A percentile compares a stretch with the other conserved stretches of the same genome.
Evolutionary conservation across 2,329 filamentous ascomycete species (phyloP).

Genomic region (Lojkania enalia): DNA sequence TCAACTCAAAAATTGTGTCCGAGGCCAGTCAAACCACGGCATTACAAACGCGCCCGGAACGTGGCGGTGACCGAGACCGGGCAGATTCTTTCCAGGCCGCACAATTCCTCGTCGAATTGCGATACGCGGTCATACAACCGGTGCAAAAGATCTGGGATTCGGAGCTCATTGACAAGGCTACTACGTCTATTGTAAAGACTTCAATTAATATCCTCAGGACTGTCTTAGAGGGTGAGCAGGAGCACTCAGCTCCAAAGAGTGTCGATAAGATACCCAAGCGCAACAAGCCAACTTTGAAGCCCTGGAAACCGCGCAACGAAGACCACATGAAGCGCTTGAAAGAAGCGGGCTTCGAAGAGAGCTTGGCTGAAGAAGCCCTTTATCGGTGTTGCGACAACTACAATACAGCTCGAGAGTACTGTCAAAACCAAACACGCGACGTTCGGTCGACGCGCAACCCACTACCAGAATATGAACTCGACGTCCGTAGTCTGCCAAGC

Average conservation of each 20-base stretch:
- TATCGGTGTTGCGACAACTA: constrained; percentile 76
- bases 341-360: constrained; percentile 58
- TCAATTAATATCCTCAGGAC: constrained; percentile 82
- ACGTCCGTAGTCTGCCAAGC: constrained; percentile 32
- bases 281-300: constrained; percentile 51
- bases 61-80: constrained; percentile 55
- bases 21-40: constrained; percentile 69
- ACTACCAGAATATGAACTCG: constrained; percentile 58
- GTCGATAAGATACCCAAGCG: constrained; percentile 60
- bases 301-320: constrained; percentile 55
- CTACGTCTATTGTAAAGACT: constrained; percentile 73
- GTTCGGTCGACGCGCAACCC: constrained; percentile 66
- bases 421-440: constrained; percentile 62
- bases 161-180: constrained; percentile 77
- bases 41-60: constrained; percentile 56
- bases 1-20: constrained; percentile 76
- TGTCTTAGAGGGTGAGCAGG: constrained; percentile 76
- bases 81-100: constrained; percentile 66
- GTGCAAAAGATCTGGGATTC: constrained; percentile 84
- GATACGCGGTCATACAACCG: constrained; percentile 76
- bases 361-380: constrained; percentile 75
- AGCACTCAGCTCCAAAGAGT: constrained; percentile 66
- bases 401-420: constrained; percentile 71
- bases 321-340: constrained; percentile 51
- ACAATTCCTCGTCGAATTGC: constrained; percentile 85